A percentile compares a stretch with the other conserved stretches of the same genome.
Conservation (phyloP, 2,329 filamentous ascomycete genomes). For the Ophiostoma pallidulum region DNA sequence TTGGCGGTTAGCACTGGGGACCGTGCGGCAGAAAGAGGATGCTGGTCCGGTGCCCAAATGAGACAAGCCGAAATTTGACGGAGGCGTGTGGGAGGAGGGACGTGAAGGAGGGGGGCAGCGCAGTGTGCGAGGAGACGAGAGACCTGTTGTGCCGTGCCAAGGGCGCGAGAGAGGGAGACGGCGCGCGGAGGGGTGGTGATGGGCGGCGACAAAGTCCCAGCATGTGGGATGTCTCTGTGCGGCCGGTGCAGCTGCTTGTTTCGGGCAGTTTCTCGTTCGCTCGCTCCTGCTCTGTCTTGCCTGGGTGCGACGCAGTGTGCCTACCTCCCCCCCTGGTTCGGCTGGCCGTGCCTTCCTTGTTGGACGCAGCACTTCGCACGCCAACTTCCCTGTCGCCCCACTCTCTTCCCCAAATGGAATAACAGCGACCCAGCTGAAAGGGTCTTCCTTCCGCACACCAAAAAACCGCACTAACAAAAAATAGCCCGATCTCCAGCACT, state of each 20-base stretch:
- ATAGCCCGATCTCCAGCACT: conserved; percentile 5
- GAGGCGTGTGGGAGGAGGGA: neutral
- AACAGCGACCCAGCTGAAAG: conserved; percentile 10
- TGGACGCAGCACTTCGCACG: no score
- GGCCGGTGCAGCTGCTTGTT: neutral
- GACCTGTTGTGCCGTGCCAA: conserved; percentile 2
- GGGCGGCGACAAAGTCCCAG: neutral
- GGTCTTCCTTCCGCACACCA: neutral
- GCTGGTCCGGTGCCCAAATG: neutral
- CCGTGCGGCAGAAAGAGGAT: no score
- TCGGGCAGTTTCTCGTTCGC: neutral
- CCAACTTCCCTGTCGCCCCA: neutral
- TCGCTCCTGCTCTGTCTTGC: neutral
- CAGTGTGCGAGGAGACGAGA: conserved; percentile 2
- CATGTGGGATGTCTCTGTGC: no score
- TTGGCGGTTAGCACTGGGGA: no score
- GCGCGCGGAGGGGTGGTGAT: neutral
- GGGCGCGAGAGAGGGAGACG: neutral
- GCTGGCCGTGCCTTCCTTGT: no score
- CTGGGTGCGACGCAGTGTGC: neutral
- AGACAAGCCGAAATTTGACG: neutral
- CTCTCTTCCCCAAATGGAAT: neutral
- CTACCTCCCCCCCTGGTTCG: neutral
- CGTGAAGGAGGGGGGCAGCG: neutral
- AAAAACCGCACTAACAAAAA: neutral